A percentile compares a stretch with the other conserved stretches of the same genome.
Evolutionary conservation across 2,329 filamentous ascomycete genomes (phyloP).

Genomic region (Aureobasidium sp.): DNA sequence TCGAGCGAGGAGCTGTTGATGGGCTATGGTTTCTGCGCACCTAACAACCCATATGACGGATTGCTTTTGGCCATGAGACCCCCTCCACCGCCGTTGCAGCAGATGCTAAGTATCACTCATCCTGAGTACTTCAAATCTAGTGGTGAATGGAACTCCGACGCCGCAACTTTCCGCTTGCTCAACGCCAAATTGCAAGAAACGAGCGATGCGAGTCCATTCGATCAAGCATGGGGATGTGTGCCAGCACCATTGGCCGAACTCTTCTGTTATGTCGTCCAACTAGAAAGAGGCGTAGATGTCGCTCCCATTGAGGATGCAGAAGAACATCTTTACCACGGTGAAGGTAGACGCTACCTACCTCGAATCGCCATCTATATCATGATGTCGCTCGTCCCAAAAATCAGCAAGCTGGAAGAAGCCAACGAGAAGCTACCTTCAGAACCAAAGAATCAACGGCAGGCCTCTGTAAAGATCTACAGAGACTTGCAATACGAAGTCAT

Average conservation of each 20-base stretch:
- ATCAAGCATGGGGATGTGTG: slow-evolving; percentile 15
- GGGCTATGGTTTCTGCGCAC: slow-evolving; percentile 45
- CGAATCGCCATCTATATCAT: slow-evolving; percentile 28
- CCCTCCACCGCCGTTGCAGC: slow-evolving; percentile 29
- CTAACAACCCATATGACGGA: slow-evolving; percentile 39
- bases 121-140: slow-evolving; percentile 26
- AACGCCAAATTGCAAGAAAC: background rate
- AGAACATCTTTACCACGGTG: slow-evolving; percentile 19
- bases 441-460: slow-evolving; percentile 31
- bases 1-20: slow-evolving; percentile 44
- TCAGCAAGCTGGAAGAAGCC: slow-evolving; percentile 22
- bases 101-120: slow-evolving; percentile 21
- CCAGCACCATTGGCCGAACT: slow-evolving; percentile 28
- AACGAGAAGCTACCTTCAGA: slow-evolving; percentile 18
- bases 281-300: slow-evolving; percentile 25
- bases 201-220: background rate
- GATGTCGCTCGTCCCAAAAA: slow-evolving; percentile 25
- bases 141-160: slow-evolving; percentile 27
- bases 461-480: slow-evolving; percentile 35
- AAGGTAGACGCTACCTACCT: slow-evolving; percentile 23
- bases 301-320: slow-evolving; percentile 20
- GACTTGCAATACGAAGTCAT: slow-evolving; percentile 30
- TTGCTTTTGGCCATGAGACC: slow-evolving; percentile 34
- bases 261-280: slow-evolving; percentile 25
- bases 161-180: slow-evolving; percentile 30